phyloP scores from a whole-genome alignment of 176 grass and related monocot species.

The Carex kokanica region DNA sequence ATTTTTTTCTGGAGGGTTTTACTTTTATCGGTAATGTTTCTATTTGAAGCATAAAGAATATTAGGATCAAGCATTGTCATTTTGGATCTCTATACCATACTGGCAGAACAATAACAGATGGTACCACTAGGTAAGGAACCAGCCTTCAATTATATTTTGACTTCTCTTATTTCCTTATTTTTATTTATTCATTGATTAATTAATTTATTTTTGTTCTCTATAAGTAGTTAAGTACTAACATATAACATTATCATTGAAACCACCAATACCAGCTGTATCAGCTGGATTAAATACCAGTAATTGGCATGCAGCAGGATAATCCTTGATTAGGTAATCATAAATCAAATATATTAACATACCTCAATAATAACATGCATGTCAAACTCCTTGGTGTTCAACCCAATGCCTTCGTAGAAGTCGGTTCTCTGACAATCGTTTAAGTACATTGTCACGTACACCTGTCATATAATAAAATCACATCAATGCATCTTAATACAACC shows the following conservation, averaged over 20 bases:
- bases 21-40: not conserved
- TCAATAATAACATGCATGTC: conserved; percentile 99
- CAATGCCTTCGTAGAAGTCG: conserved; percentile 87
- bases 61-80: not conserved
- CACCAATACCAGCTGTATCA: not conserved
- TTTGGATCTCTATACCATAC: not conserved
- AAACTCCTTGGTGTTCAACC: conserved; percentile 89
- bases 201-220: not conserved
- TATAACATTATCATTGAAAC: not conserved
- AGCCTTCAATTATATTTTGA: not conserved
- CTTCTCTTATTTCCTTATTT: not conserved
- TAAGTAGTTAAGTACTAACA: not conserved
- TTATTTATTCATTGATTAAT: not conserved
- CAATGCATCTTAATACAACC: conserved; percentile 10
- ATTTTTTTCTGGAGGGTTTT: not conserved
- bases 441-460: conserved; percentile 99
- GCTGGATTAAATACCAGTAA: not conserved
- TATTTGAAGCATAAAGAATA: not conserved
- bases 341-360: conserved; percentile 33
- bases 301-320: not conserved
- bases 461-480: conserved; percentile 20
- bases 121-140: not conserved
- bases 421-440: conserved; percentile 92
- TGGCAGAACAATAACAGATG: conserved; percentile 15
- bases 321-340: not conserved